A percentile compares a stretch with the other conserved stretches of the same genome.
These are phyloP conservation scores for Cytidiella melzeri DNA, from an alignment of 768 basidiomycete genomes.

Conservation along the genomic window DNA sequence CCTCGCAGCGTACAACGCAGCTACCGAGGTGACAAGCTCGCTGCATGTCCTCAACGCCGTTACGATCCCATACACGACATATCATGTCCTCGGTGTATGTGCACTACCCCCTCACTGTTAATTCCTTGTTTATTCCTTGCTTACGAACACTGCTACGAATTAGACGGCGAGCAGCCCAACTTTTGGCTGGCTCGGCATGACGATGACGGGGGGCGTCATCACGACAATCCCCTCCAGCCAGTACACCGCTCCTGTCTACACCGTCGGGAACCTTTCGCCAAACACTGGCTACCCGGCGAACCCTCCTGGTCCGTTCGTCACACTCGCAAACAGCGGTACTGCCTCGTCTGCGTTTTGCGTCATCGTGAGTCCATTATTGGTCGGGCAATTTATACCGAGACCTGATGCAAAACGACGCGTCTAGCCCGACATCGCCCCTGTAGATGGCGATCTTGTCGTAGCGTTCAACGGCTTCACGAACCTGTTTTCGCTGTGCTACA, in stretches of 20 bases:
- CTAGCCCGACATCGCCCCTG: conserved; percentile 2
- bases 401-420: not conserved
- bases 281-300: not conserved
- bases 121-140: not conserved
- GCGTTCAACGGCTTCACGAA: conserved; percentile 9
- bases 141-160: not conserved
- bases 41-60: conserved; percentile 1
- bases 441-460: not conserved
- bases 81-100: conserved; percentile 1
- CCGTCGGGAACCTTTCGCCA: conserved; percentile 1
- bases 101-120: not conserved
- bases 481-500: conserved; percentile 8
- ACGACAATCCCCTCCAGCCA: conserved; percentile 1
- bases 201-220: conserved; percentile 4
- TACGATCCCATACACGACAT: not conserved
- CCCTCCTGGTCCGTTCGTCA: conserved; percentile 2
- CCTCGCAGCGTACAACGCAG: conserved; percentile 5
- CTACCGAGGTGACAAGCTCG: not conserved
- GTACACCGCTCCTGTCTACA: conserved; percentile 2
- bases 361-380: not conserved
- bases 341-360: conserved; percentile 1
- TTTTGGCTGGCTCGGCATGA: not conserved
- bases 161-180: not conserved
- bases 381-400: too few relatives aligned
- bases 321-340: conserved; percentile 3